Evolutionary conservation across 2,329 filamentous ascomycete species (phyloP).

Genomic region (Podosphaera leucotricha): DNA sequence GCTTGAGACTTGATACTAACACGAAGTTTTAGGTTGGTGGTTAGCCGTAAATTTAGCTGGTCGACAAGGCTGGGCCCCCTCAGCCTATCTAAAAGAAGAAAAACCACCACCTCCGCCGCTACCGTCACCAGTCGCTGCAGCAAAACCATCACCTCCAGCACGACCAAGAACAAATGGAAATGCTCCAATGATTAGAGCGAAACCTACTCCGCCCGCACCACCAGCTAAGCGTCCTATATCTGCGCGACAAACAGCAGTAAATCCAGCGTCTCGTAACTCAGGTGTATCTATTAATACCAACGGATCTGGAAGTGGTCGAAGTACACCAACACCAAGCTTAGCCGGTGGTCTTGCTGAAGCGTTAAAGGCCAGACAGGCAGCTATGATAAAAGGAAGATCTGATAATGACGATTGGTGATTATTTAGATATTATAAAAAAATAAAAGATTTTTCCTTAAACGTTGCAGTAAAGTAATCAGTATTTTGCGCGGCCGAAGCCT

Average conservation of each 20-base stretch:
- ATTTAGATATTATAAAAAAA: no score
- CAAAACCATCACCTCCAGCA: conserved; percentile 38
- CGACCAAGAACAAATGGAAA: conserved; percentile 17
- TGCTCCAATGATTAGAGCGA: conserved; percentile 17
- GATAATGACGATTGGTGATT: conserved; percentile 16
- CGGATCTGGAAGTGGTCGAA: conserved; percentile 33
- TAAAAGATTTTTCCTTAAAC: no score
- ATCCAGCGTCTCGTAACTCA: conserved; percentile 46
- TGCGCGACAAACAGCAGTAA: conserved; percentile 43
- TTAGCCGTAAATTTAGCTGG: conserved; percentile 48
- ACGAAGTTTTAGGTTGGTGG: conserved; percentile 57
- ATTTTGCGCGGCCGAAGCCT: no score
- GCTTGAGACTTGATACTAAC: conserved; percentile 15
- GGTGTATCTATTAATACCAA: conserved; percentile 34
- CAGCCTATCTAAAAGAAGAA: conserved; percentile 80
- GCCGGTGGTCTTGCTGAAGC: conserved; percentile 57
- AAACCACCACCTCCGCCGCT: conserved; percentile 35
- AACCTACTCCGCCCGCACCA: conserved; percentile 16
- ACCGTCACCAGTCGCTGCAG: conserved; percentile 14
- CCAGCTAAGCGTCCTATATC: conserved; percentile 59
- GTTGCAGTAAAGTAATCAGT: no score
- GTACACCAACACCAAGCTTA: conserved; percentile 48
- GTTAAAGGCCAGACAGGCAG: conserved; percentile 50
- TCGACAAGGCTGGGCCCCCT: conserved; percentile 88
- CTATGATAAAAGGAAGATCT: conserved; percentile 31